Base-by-base conservation (phyloP, 208 protist genomes). In the Borovskyia barvae region DNA sequence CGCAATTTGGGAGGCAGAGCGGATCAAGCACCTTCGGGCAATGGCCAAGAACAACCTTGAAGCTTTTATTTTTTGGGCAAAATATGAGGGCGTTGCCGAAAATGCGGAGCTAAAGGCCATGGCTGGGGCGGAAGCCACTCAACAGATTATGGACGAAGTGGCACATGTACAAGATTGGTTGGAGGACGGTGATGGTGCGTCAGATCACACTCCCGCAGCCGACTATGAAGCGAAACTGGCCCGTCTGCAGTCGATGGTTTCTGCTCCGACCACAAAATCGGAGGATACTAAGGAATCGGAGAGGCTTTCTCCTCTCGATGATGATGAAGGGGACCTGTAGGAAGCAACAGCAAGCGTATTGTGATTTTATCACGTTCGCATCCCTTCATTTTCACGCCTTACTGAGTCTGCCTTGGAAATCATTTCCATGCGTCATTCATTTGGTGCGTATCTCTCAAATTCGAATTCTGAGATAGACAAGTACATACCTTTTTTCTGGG, bases 11-110 rank as follows among this genome's bases (percentile, higher is more conserved):
- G 58, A 72, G 12, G 49, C 80, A n/a, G 89, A 93, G 51, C 48
- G 75, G 25, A 52, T 52, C n/a, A 91, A 87, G 58, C 75, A 78
- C 15, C 68, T 82, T 19, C 56, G 73, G 24, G 69, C 81, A 11
- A 60, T 60, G 17, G 75, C 85, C 7, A 93, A 90, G 50, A 95
- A 95, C 64, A 79, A 92, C 41, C 60, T 95, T n/a, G 83, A 93
- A 60, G 43, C 75, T 3, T 95, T 80, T 60, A 52, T 95, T 9
- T 87, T 90, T 49, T 93, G 81, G 80, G 56, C 58, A 8, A 89
- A 90, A 53, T 53, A 66, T 20, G 84, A 93, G 5, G 85, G 80
- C 14, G 59, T 92, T 22, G 45, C 81, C 3, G 76, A 87, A 47
- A 85, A 91, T 46, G 19, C 49, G 12, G 59, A 69, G 33, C 19